Percentiles rank a stretch among this genome's conserved stretches.
Evolutionary conservation across 345 rosid genomes (phyloP).

Genomic region (Eucalyptus cladocalyx): DNA sequence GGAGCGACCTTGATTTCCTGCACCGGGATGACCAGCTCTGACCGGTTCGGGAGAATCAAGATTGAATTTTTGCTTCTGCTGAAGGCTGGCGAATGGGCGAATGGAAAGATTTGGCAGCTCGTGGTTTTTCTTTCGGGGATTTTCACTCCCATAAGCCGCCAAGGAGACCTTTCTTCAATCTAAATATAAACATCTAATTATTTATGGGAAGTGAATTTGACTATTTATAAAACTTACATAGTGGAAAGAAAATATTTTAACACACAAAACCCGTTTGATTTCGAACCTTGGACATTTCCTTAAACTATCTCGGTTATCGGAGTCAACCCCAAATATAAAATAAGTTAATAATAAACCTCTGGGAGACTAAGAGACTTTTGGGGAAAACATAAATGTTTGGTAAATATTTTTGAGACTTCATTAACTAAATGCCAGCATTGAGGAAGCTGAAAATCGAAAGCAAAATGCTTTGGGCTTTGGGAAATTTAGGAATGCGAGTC

Average conservation of each 20-base stretch:
- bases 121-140: background rate
- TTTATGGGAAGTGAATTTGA: background rate
- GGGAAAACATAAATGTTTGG: no score
- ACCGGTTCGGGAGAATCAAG: background rate
- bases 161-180: background rate
- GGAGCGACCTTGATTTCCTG: background rate
- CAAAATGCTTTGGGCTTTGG: no score
- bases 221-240: background rate
- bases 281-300: no score
- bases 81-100: background rate
- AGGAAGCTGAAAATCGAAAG: no score
- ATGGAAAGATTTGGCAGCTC: background rate
- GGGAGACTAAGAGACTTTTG: no score
- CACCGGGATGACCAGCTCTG: background rate
- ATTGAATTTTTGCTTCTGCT: background rate
- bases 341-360: no score
- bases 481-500: no score
- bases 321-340: no score
- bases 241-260: background rate
- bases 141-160: background rate
- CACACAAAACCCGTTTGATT: no score
- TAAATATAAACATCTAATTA: background rate
- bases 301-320: no score
- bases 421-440: no score
- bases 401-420: no score